These are phyloP conservation scores for Gossypium herbaceum DNA, from an alignment of 345 rosid species.

Conservation along the genomic window DNA sequence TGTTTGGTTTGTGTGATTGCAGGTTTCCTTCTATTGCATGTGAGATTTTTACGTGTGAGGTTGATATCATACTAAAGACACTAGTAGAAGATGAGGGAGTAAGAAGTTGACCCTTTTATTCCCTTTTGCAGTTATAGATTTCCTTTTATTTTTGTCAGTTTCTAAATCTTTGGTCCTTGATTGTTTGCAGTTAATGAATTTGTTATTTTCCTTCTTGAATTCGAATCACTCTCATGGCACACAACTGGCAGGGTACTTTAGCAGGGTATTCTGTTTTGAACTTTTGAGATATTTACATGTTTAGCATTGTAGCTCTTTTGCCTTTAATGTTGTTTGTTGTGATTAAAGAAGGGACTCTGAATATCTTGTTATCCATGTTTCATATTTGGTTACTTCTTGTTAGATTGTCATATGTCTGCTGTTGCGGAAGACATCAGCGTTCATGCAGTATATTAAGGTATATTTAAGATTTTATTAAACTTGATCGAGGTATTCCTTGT, in stretches of 20 bases:
- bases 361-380: slow-evolving; percentile 7
- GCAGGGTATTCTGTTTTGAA: slow-evolving; percentile 60
- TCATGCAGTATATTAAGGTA: slow-evolving; percentile 75
- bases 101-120: slow-evolving; percentile 18
- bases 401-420: slow-evolving; percentile 82
- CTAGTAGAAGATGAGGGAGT: slow-evolving; percentile 91
- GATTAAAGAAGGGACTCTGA: background rate
- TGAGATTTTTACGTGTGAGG: slow-evolving; percentile 91
- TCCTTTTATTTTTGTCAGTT: background rate
- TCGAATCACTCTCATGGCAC: slow-evolving; percentile 57
- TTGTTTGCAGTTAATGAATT: slow-evolving; percentile 70
- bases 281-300: slow-evolving; percentile 12
- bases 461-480: slow-evolving; percentile 22
- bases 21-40: slow-evolving; percentile 93
- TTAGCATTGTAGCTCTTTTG: background rate
- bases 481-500: background rate
- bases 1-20: background rate
- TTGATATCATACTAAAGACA: slow-evolving; percentile 83
- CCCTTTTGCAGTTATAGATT: background rate
- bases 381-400: slow-evolving; percentile 13
- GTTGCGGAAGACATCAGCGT: slow-evolving; percentile 75
- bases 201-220: slow-evolving; percentile 80
- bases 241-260: slow-evolving; percentile 82
- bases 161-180: slow-evolving; percentile 18
- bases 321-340: background rate